A percentile compares a stretch with the other conserved stretches of the same genome.
phyloP scores from a whole-genome alignment of 345 rosid species.

The Melastoma malabathricum region DNA sequence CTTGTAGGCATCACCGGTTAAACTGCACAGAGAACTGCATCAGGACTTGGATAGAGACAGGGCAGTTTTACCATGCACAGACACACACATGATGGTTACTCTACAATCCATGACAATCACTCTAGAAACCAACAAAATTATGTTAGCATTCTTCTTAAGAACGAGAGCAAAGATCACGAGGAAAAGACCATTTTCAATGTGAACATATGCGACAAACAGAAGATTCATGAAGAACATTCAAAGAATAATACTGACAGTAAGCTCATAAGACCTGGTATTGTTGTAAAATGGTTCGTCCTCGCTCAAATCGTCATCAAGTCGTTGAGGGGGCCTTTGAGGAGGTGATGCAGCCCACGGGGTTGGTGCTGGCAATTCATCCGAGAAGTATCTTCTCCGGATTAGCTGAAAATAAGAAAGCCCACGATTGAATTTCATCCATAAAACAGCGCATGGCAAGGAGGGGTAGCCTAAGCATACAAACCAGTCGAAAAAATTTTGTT shows the following conservation, averaged over 20 bases:
- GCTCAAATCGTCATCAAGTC: constrained; percentile 52
- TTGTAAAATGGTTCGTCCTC: constrained; percentile 66
- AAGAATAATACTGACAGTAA: background rate
- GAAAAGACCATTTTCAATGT: too few relatives aligned
- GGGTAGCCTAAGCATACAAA: constrained; percentile 18
- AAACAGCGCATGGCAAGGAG: background rate
- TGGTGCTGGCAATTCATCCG: constrained; percentile 63
- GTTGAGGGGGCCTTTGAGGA: constrained; percentile 39
- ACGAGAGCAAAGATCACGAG: too few relatives aligned
- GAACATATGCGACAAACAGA: too few relatives aligned
- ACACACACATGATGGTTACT: too few relatives aligned
- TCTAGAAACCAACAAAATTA: too few relatives aligned
- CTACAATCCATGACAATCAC: too few relatives aligned
- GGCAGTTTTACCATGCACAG: background rate
- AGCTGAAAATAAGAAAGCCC: constrained; percentile 32
- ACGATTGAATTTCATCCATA: background rate
- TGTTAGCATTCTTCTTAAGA: too few relatives aligned
- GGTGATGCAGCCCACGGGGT: constrained; percentile 71
- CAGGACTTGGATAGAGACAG: background rate
- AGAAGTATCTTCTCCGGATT: constrained; percentile 87
- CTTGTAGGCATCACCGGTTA: constrained; percentile 44
- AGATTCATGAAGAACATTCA: too few relatives aligned
- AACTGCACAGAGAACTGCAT: constrained; percentile 31
- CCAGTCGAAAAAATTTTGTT: constrained; percentile 68
- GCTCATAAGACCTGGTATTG: constrained; percentile 35